phyloP scores from a whole-genome alignment of 345 rosid genomes.

The Salix koriyanagi region DNA sequence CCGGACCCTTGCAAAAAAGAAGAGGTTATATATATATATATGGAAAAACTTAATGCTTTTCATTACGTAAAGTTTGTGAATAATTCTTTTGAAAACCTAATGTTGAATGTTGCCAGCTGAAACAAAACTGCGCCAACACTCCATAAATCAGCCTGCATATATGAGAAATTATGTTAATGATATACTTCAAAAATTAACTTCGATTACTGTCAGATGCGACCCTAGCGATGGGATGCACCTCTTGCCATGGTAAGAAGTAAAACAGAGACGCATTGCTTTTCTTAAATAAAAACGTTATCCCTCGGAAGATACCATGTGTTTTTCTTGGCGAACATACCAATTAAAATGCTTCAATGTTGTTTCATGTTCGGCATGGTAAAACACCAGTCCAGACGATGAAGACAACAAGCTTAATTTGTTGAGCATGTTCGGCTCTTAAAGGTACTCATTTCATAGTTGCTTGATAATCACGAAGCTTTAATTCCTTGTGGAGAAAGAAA shows the following conservation, averaged over 20 bases:
- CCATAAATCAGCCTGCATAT: conserved; percentile 74
- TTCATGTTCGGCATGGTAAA: neutral
- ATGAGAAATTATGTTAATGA: conserved; percentile 5
- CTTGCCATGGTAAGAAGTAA: too few species aligned
- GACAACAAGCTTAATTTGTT: neutral
- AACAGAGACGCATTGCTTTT: too few species aligned
- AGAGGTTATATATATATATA: neutral
- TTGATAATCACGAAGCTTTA: conserved; percentile 7
- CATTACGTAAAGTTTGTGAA: neutral
- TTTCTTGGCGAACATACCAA: too few species aligned
- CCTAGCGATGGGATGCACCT: too few species aligned
- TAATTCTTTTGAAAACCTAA: conserved; percentile 42
- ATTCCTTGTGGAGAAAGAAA: neutral
- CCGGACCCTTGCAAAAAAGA: too few species aligned
- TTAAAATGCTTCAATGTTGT: too few species aligned
- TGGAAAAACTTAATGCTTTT: neutral
- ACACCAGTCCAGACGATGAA: neutral
- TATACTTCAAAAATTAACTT: neutral
- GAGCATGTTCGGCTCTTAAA: neutral
- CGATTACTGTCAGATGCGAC: neutral
- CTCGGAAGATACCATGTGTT: too few species aligned
- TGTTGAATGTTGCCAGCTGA: conserved; percentile 69
- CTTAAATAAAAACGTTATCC: too few species aligned
- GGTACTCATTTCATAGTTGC: neutral
- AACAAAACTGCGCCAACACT: conserved; percentile 79